Conservation (phyloP, 2,329 filamentous ascomycete species). For the Beauveria varroae region DNA sequence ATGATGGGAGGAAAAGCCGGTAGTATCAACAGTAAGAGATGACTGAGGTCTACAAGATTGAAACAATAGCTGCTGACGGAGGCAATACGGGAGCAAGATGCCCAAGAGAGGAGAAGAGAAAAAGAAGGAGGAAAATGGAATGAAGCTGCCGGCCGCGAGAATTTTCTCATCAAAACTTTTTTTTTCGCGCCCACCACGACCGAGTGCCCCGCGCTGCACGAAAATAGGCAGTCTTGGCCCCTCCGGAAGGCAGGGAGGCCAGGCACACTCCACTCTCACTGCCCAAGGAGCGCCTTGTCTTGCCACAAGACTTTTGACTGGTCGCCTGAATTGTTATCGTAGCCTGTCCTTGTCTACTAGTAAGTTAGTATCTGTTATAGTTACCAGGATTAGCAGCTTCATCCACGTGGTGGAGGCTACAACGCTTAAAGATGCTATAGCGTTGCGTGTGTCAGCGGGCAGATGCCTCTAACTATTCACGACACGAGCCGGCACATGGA, state of each 20-base stretch:
- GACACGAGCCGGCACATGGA: too few relatives aligned
- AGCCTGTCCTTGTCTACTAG: too few relatives aligned
- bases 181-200: neutral
- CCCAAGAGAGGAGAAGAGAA: slow-evolving; percentile 16
- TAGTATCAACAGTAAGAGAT: neutral
- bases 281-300: neutral
- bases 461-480: neutral
- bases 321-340: too few relatives aligned
- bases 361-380: too few relatives aligned
- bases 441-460: neutral
- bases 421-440: neutral
- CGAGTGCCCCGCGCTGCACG: slow-evolving; percentile 7
- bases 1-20: neutral
- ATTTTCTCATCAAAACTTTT: slow-evolving; percentile 9
- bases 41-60: neutral
- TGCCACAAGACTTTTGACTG: neutral
- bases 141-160: slow-evolving; percentile 2
- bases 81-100: slow-evolving; percentile 10
- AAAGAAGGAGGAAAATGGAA: neutral
- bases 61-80: neutral
- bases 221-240: slow-evolving; percentile 5
- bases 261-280: neutral
- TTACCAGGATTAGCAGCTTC: too few relatives aligned
- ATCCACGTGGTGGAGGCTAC: too few relatives aligned
- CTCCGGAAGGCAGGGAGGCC: neutral